A percentile compares a stretch with the other conserved stretches of the same genome.
Conservation (phyloP, 306 rosid species). For the Cucumis hystrix region DNA sequence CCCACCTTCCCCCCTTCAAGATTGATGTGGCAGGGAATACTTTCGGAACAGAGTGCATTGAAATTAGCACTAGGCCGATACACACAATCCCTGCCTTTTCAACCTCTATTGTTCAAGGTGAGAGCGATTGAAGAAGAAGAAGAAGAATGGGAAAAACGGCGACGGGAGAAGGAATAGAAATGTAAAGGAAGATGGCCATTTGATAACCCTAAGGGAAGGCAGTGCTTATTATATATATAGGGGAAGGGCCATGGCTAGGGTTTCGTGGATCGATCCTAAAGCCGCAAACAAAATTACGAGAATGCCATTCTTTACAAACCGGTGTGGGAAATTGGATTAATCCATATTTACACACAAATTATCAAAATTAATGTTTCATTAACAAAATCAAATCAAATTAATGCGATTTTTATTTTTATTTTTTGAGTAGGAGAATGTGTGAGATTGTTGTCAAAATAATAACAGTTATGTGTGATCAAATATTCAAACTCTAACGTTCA, state of each 20-base stretch:
- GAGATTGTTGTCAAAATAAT: too few relatives aligned
- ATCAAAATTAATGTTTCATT: too few relatives aligned
- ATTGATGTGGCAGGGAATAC: slow-evolving; percentile 3
- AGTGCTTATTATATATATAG: neutral
- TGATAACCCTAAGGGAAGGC: neutral
- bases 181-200: too few relatives aligned
- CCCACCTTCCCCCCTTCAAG: slow-evolving; percentile 9
- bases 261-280: neutral
- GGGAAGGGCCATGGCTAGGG: neutral
- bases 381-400: too few relatives aligned
- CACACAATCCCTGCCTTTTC: slow-evolving; percentile 11
- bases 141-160: neutral
- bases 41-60: slow-evolving; percentile 12
- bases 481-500: too few relatives aligned
- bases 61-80: slow-evolving; percentile 11
- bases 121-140: neutral
- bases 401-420: too few relatives aligned
- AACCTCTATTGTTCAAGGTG: neutral
- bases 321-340: too few relatives aligned
- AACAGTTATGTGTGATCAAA: too few relatives aligned
- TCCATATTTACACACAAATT: too few relatives aligned
- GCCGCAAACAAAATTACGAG: neutral
- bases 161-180: neutral
- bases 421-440: too few relatives aligned
- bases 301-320: neutral